Evolutionary conservation across 768 basidiomycete species (phyloP).

Genomic region (Symmetrospora coprosmae): DNA sequence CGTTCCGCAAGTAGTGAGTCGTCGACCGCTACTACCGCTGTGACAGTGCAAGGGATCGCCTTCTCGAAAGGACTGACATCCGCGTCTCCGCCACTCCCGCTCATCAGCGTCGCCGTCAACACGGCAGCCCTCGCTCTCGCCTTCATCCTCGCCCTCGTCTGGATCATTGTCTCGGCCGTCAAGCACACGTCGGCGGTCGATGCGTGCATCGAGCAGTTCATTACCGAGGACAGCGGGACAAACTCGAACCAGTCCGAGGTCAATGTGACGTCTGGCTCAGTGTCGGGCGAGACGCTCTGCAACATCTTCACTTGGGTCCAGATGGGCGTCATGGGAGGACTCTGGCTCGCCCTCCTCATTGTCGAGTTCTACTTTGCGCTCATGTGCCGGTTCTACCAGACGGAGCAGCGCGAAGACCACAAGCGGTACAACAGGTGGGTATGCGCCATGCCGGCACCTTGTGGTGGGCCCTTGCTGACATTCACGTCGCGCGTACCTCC

Average conservation of each 20-base stretch:
- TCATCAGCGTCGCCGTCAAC: conserved; percentile 48
- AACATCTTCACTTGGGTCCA: conserved; percentile 84
- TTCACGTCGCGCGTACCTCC: too few species aligned
- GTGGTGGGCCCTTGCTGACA: too few species aligned
- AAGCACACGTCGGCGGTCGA: conserved; percentile 58
- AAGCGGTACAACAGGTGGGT: not conserved
- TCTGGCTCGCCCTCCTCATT: conserved; percentile 57
- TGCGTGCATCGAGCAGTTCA: conserved; percentile 43
- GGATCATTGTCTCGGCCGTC: conserved; percentile 65
- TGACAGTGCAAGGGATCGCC: not conserved
- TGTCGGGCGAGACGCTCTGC: conserved; percentile 61
- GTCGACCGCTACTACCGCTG: not conserved
- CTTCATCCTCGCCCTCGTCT: conserved; percentile 63
- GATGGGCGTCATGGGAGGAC: conserved; percentile 73
- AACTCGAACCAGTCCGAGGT: conserved; percentile 7
- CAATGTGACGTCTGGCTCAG: conserved; percentile 12
- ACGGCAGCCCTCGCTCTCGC: conserved; percentile 42
- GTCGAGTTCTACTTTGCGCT: conserved; percentile 20
- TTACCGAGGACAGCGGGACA: not conserved
- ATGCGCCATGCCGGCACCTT: too few species aligned
- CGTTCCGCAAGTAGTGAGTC: conserved; percentile 29
- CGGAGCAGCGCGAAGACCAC: conserved; percentile 21
- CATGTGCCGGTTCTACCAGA: conserved; percentile 8
- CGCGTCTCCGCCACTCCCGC: conserved; percentile 43
- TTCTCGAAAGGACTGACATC: not conserved